Base-by-base conservation (phyloP, 2,329 filamentous ascomycete genomes). In the Hymenoscyphus linearis region DNA sequence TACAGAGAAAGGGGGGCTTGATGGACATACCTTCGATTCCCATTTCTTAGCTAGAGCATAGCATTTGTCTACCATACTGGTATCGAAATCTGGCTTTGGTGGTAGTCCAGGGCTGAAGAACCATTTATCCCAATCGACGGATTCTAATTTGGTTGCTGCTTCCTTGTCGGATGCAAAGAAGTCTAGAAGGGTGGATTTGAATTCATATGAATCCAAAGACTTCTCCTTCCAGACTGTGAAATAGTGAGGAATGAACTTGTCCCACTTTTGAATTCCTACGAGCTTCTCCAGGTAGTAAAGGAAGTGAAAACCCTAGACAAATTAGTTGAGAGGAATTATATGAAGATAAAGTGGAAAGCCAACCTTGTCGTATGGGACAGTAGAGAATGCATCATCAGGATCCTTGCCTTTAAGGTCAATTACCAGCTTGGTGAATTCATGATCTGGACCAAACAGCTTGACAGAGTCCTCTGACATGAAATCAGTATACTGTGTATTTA, bases 231-330 rank as follows among this genome's bases (percentile, higher is more conserved):
- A 98, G 44, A 84, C 90, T 34, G 82, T 86, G 74, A 98, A 98
- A 78, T 98, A 97, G 75, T 96, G 87, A 16, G 93, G 92, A 71
- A 98, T 97, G 76, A 98, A 99, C 69, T 86, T 89, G 80, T 98
- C 91, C 78, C 95, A 99, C 73, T 89, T 89, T n/a, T 88, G 82
- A 63, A 90, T 88, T 37, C 91, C 90, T 3, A 98, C 82, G 1
- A 96, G 79, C 54, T 88, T 88, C 71, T 99, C 95, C 14, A 99
- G 85, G 70, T 93, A 87, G 75, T 92, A 97, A 53, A 99, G 81
- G 75, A 98, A 96, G 72, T 90, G 90, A 76, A 96, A 98, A 3
- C 93, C 93, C 77, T 71, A 34, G 14, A 22, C 18, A 52, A 18
- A 54, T 58, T 62, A 22, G 60, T 40, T 50, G 55, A 35, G 5